phyloP scores from a whole-genome alignment of 805 yeast species.

The Metschnikowia bowlesiae region DNA sequence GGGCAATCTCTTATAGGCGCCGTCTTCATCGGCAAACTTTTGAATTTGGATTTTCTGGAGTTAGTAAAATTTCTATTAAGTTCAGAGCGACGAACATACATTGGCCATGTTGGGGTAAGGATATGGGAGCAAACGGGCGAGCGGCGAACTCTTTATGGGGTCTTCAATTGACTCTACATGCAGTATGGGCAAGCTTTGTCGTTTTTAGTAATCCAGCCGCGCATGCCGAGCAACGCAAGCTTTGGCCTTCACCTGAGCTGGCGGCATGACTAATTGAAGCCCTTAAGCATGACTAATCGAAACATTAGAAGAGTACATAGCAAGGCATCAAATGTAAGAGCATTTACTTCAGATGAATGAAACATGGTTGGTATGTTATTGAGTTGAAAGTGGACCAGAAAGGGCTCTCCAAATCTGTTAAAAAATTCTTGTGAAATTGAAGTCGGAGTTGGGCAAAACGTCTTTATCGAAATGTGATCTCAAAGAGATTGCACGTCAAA shows the following conservation, averaged over 20 bases:
- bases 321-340: neutral
- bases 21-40: slow-evolving; percentile 48
- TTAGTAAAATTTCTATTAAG: neutral
- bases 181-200: neutral
- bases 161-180: neutral
- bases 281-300: too few species aligned
- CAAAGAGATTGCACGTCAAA: neutral
- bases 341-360: neutral
- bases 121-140: neutral
- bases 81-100: neutral
- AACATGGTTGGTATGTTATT: neutral
- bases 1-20: slow-evolving; percentile 52
- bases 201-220: neutral
- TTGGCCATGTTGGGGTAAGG: neutral
- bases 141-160: neutral
- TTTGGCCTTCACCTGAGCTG: neutral
- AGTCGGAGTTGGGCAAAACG: too few species aligned
- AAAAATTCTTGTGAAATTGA: neutral
- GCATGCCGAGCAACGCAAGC: neutral
- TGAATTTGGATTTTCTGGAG: slow-evolving; percentile 36
- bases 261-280: too few species aligned
- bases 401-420: too few species aligned
- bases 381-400: neutral
- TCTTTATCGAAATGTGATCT: neutral
- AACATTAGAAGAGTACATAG: too few species aligned